Conservation (phyloP, 1,284 basidiomycete species). For the Puccinia triticina region DNA sequence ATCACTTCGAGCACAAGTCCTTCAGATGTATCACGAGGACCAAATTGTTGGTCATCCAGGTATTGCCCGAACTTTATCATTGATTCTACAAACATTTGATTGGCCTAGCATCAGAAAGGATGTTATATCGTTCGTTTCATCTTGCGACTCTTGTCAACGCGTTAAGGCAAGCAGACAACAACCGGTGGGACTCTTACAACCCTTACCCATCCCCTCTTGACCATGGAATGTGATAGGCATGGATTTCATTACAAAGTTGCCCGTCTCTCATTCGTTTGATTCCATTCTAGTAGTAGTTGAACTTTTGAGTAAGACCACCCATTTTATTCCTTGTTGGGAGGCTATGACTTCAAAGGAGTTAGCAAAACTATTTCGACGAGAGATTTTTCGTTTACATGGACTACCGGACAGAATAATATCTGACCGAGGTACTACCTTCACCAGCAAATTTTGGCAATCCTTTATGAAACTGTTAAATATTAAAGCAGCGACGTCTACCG, state of each 20-base stretch:
- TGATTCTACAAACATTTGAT: neutral
- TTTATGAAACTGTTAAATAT: neutral
- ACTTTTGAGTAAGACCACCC: conserved; percentile 62
- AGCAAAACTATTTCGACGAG: neutral
- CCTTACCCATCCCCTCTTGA: conserved; percentile 57
- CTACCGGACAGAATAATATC: conserved; percentile 26
- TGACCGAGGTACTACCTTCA: conserved; percentile 1
- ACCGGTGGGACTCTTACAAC: conserved; percentile 60
- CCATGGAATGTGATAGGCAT: conserved; percentile 63
- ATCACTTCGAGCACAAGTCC: neutral
- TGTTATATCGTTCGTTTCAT: neutral
- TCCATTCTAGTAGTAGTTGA: conserved; percentile 63
- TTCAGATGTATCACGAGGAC: neutral
- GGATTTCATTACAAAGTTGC: conserved; percentile 64
- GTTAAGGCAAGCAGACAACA: neutral
- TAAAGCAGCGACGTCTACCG: neutral
- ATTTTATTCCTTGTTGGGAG: conserved; percentile 57
- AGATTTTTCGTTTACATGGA: conserved; percentile 34
- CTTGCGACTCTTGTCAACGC: conserved; percentile 27
- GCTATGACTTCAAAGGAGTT: neutral
- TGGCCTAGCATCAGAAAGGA: conserved; percentile 21
- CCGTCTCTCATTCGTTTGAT: conserved; percentile 60
- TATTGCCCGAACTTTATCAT: neutral
- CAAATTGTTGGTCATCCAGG: neutral
- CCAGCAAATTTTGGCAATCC: neutral